Evolutionary conservation across 169 alveolate species (phyloP).

Genomic region (Cardiosporidium cionae): DNA sequence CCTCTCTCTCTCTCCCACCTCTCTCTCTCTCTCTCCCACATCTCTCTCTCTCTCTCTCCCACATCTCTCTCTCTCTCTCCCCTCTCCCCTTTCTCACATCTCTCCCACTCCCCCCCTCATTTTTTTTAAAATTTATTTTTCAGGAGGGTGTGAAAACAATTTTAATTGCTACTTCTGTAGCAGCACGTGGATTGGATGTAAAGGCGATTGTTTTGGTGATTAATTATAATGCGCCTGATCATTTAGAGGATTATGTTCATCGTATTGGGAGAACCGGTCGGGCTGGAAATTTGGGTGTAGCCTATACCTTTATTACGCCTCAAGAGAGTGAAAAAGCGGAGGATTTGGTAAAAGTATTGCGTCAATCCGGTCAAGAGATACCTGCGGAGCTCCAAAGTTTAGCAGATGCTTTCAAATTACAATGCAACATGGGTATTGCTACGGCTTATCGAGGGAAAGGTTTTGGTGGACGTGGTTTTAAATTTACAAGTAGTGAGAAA

Average conservation of each 20-base stretch:
- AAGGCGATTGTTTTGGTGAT: constrained; percentile 87
- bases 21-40: neutral
- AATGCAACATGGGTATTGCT: constrained; percentile 52
- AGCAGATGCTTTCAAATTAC: constrained; percentile 58
- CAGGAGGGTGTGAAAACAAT: constrained; percentile 49
- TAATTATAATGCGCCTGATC: constrained; percentile 95
- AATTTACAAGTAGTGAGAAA: constrained; percentile 81
- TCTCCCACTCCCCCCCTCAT: too few relatives aligned
- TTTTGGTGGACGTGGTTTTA: constrained; percentile 89
- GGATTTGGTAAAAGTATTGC: constrained; percentile 77
- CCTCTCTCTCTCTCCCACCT: too few relatives aligned
- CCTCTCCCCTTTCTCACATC: too few relatives aligned
- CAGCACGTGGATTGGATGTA: constrained; percentile 98
- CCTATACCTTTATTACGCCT: constrained; percentile 88
- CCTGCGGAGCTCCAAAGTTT: constrained; percentile 69
- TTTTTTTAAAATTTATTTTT: too few relatives aligned
- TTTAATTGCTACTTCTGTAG: constrained; percentile 95
- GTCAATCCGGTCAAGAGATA: constrained; percentile 68
- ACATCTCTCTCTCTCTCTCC: neutral
- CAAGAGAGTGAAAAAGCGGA: constrained; percentile 86
- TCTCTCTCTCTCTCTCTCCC: too few relatives aligned
- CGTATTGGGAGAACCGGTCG: constrained; percentile 99
- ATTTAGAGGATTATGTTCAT: constrained; percentile 98
- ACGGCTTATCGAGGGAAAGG: constrained; percentile 77
- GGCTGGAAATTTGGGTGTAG: constrained; percentile 95